A percentile compares a stretch with the other conserved stretches of the same genome.
Evolutionary conservation across 768 basidiomycete genomes (phyloP).

Genomic region (Floccularia luteovirens): DNA sequence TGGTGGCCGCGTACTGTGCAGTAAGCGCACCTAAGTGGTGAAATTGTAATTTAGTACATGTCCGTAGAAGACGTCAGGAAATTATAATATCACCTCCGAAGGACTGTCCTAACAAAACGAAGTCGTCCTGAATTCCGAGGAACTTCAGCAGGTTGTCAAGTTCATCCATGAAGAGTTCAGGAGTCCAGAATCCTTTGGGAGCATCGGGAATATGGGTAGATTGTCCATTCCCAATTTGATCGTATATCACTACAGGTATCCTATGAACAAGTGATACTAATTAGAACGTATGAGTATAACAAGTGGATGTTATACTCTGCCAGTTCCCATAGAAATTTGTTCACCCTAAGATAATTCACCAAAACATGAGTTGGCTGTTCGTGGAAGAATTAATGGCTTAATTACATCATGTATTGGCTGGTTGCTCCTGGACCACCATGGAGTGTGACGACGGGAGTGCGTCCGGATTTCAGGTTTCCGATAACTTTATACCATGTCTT

Average conservation of each 20-base stretch:
- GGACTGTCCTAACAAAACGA: constrained; percentile 44
- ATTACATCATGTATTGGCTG: constrained; percentile 32
- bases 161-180: constrained; percentile 43
- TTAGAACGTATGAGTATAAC: too few species aligned
- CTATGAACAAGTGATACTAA: constrained; percentile 22
- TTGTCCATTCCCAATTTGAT: constrained; percentile 46
- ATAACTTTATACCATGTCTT: constrained; percentile 46
- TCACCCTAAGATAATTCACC: too few species aligned
- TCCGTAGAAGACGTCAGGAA: too few species aligned
- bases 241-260: constrained; percentile 47
- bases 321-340: too few species aligned
- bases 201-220: constrained; percentile 50
- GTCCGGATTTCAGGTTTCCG: constrained; percentile 28
- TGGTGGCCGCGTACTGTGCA: constrained; percentile 20
- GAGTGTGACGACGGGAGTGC: constrained; percentile 37
- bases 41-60: too few species aligned
- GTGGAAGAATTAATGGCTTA: too few species aligned
- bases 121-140: constrained; percentile 34
- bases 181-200: constrained; percentile 41
- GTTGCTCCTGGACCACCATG: constrained; percentile 48
- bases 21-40: constrained; percentile 49
- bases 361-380: too few species aligned
- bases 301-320: too few species aligned
- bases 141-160: constrained; percentile 36
- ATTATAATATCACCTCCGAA: too few species aligned